Evolutionary conservation across 2,329 filamentous ascomycete species (phyloP).

Genomic region (Penicillium crustosum): DNA sequence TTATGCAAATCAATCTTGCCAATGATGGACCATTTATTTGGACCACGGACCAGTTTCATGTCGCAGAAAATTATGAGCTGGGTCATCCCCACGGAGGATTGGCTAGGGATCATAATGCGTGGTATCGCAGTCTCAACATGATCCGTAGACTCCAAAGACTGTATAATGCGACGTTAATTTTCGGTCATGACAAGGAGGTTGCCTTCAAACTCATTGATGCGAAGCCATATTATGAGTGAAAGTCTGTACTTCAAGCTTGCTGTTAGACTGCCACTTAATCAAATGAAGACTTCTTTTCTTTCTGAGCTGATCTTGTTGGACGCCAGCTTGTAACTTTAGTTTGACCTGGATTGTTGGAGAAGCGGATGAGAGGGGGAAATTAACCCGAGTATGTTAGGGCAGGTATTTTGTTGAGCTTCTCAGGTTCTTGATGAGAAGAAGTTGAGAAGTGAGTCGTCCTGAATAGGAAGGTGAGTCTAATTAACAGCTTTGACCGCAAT

Average conservation of each 20-base stretch:
- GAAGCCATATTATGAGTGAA: slow-evolving; percentile 3
- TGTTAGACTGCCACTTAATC: background rate
- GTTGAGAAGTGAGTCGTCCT: background rate
- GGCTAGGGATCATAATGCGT: slow-evolving; percentile 39
- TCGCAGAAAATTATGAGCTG: slow-evolving; percentile 42
- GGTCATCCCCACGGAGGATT: slow-evolving; percentile 39
- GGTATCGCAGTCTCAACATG: slow-evolving; percentile 32
- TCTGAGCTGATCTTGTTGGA: background rate
- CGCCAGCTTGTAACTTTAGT: background rate
- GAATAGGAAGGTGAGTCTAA: background rate
- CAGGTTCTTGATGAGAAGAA: background rate
- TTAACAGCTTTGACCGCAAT: too few relatives aligned
- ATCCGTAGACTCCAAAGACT: slow-evolving; percentile 34
- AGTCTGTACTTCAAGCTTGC: background rate
- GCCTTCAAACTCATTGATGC: background rate
- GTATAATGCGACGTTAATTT: slow-evolving; percentile 33
- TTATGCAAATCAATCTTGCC: slow-evolving; percentile 40
- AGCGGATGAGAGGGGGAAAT: too few relatives aligned
- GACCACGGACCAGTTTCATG: slow-evolving; percentile 44
- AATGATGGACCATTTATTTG: slow-evolving; percentile 43
- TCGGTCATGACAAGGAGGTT: slow-evolving; percentile 31
- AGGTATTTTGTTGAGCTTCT: too few relatives aligned
- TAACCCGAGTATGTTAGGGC: too few relatives aligned
- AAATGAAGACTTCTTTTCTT: background rate
- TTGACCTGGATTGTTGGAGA: too few relatives aligned